Evolutionary conservation across 176 grass and related monocot genomes (phyloP), one percentile per base, ranked within the genome.

Genomic region (Rhynchospora pubera): DNA sequence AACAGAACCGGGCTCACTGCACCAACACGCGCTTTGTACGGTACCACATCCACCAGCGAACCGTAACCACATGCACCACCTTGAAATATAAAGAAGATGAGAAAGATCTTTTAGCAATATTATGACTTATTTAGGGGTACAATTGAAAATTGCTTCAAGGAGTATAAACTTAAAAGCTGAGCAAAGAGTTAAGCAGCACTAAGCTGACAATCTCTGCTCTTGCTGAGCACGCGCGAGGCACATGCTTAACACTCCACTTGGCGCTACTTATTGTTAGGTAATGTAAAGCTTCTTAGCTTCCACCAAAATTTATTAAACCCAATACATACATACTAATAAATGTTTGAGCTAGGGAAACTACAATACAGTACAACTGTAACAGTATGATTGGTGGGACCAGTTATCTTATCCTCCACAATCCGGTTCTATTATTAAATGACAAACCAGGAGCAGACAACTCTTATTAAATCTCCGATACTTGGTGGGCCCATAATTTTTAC

Each of bases 51-150:
- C 79, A 99, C 96, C 89, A 95, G 84, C 70, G 96, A 84, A 64
- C 96, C 96, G 70, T 99, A 99, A 69, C 96, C 96, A 60, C 96
- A 99, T 26, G 96, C 96, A 1, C 96, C 96, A 39, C 96, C 93
- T 99, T 89, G 16, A 71, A 53, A 39, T 9, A 16, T 65, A 43
- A 66, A 51, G 1, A 12, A 19, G 2, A 55, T 76, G 2, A 30
- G 48, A 72, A 8, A 45, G 3, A 24, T 10, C 46, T 6, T 62
- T 66, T 48, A 5, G n/a, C 12, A 76, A 76, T 12, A 52, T 74
- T 74, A 76, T 53, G 23, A 76, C 0, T 76, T 76, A 23, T 23
- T 15, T 26, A 76, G 23, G 47, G 72, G 12, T 52, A 9, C 11
- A 11, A 62, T 45, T 80, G 26, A 44, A 80, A 62, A 44, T 46